These are phyloP conservation scores for Citrus cavaleriei DNA, from an alignment of 345 rosid genomes.

Conservation along the genomic window DNA sequence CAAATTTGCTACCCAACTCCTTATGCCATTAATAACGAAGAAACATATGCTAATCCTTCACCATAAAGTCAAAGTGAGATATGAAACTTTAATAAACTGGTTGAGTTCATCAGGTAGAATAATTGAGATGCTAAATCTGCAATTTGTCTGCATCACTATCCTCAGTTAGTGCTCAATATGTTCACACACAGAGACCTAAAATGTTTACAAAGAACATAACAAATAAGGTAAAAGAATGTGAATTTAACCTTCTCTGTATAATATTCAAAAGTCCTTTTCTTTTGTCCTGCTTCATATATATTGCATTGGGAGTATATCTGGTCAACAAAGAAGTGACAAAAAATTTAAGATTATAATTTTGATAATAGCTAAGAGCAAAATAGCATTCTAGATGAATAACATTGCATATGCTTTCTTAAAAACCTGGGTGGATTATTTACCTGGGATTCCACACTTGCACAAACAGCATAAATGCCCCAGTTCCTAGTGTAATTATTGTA, in stretches of 20 bases:
- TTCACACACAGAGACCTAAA: neutral
- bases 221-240: too few relatives aligned
- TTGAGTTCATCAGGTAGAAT: neutral
- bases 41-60: neutral
- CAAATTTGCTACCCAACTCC: neutral
- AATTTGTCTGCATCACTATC: neutral
- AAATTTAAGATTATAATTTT: neutral
- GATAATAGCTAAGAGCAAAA: neutral
- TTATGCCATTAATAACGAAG: too few relatives aligned
- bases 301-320: slow-evolving; percentile 93
- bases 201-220: neutral
- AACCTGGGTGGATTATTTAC: slow-evolving; percentile 24
- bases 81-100: neutral
- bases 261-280: slow-evolving; percentile 85
- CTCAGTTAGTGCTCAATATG: neutral
- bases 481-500: slow-evolving; percentile 83
- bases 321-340: slow-evolving; percentile 8
- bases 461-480: slow-evolving; percentile 93
- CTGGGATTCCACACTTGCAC: slow-evolving; percentile 94
- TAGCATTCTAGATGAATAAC: neutral
- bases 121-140: neutral
- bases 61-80: neutral
- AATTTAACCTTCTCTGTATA: slow-evolving; percentile 62
- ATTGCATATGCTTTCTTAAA: neutral
- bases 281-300: slow-evolving; percentile 90